A percentile compares a stretch with the other conserved stretches of the same genome.
These are phyloP conservation scores for Aristolochia californica DNA, from an alignment of 164 flowering plant species.

Conservation along the genomic window DNA sequence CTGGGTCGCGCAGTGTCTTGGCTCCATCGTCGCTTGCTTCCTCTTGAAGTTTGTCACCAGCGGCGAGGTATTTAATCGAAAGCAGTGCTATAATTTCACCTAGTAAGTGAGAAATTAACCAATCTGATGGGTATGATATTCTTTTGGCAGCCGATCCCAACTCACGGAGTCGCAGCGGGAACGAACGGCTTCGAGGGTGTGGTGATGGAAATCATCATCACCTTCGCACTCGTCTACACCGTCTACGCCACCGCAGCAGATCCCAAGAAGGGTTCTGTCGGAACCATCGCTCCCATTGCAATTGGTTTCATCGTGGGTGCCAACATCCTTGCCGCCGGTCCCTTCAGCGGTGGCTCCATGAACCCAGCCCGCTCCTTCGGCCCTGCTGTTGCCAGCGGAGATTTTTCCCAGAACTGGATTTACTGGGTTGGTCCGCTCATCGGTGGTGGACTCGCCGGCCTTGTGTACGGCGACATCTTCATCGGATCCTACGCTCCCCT, in stretches of 20 bases:
- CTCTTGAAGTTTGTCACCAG: constrained; percentile 49
- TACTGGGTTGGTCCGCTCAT: constrained; percentile 75
- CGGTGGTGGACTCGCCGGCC: constrained; percentile 62
- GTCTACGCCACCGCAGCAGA: constrained; percentile 73
- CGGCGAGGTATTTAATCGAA: constrained; percentile 27
- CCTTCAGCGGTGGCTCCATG: constrained; percentile 69
- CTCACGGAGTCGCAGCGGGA: constrained; percentile 39
- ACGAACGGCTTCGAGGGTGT: constrained; percentile 27
- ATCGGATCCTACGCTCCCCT: constrained; percentile 43
- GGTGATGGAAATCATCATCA: constrained; percentile 50
- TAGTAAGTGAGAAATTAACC: background rate
- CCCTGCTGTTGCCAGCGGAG: constrained; percentile 56
- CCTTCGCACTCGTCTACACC: constrained; percentile 63
- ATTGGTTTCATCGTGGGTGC: constrained; percentile 80
- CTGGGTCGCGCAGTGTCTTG: constrained; percentile 59
- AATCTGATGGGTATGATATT: background rate
- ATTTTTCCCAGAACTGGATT: constrained; percentile 44
- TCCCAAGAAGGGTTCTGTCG: constrained; percentile 55
- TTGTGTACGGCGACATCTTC: constrained; percentile 52
- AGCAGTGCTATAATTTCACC: background rate
- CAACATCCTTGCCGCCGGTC: constrained; percentile 61
- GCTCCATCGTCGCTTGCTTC: constrained; percentile 62
- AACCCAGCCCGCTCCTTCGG: constrained; percentile 75
- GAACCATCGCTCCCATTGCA: constrained; percentile 60
- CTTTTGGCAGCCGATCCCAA: constrained; percentile 32